Base-by-base conservation (phyloP, 495 filamentous ascomycete species). In the Tuber calosporum region DNA sequence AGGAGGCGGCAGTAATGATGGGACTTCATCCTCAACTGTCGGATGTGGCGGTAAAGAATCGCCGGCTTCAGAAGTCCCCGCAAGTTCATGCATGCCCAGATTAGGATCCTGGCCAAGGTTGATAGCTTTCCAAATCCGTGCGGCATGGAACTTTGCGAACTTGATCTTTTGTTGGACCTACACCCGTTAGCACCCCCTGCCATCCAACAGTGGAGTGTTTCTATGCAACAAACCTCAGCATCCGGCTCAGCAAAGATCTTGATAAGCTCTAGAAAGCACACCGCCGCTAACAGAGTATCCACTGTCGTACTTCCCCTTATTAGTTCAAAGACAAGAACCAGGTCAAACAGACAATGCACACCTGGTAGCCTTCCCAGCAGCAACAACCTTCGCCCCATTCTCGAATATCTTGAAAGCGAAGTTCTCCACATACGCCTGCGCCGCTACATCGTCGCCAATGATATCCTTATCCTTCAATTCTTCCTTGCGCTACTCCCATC, bases 41-140 rank as follows among this genome's bases (percentile, higher is more conserved):
- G 74, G 69, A 39, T 45, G 67, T 0, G 79, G 79, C 66, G 77
- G 86, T 85, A 75, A 89, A 87, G 38, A 89, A 82, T 9, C 34
- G 26, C 34, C 2, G 53, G 53, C 53, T 34, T 62, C 53, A 4
- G 53, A 11, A 5, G 53, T 26, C 0, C n/a, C 26, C 53, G 26
- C 19, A 2, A 13, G 26, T 62, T 62, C 58, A n/a, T 75, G 20
- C n/a, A 70, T 72, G 15, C 68, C 70, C 67, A 89, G 88, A 81
- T 99, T 99, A 6, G 95, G 94, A 81, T 99, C 94, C 74, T 92
- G 91, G 66, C 94, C 94, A 26, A 93, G 91, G 82, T 92, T 94
- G 76, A 96, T 87, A 2, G 94, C 96, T 84, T 94, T 96, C 3
- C 88, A 85, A 81, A 99, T 98, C 66, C 96, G 88, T 19, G 94